Conservation (phyloP, 768 basidiomycete genomes). For the Candolleomyces eurysporus region DNA sequence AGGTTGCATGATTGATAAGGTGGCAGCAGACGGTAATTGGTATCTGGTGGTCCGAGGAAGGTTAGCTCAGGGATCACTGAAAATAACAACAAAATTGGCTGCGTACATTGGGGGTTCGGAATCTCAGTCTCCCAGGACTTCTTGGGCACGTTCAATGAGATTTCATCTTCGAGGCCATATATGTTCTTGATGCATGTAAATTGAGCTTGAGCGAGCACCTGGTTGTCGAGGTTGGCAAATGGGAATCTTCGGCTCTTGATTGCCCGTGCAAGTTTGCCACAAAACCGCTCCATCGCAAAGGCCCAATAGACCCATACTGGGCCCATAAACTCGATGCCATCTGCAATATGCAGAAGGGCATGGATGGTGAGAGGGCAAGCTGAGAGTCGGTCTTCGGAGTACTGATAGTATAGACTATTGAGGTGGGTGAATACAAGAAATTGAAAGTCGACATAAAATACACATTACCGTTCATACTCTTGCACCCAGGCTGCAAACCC, state of each 20-base stretch:
- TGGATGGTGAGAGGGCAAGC: conserved; percentile 31
- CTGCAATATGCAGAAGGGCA: no score
- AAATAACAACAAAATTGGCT: no score
- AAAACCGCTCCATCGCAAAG: no score
- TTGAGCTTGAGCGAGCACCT: neutral
- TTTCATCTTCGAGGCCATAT: neutral
- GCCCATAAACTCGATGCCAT: no score
- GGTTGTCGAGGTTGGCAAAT: conserved; percentile 8
- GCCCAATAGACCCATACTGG: no score
- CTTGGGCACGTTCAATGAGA: neutral
- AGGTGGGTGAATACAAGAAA: neutral
- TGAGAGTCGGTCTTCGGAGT: conserved; percentile 17
- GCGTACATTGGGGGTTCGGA: neutral
- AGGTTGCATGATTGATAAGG: neutral
- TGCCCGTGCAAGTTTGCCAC: conserved; percentile 23
- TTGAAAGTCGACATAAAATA: neutral
- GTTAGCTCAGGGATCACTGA: neutral
- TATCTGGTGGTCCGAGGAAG: neutral
- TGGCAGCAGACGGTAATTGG: neutral
- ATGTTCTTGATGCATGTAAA: neutral
- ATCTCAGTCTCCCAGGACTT: neutral
- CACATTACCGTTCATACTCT: conserved; percentile 33
- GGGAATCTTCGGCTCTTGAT: conserved; percentile 29
- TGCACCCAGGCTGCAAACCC: conserved; percentile 31
- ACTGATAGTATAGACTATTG: conserved; percentile 30